These are phyloP conservation scores for Kalmanozyma brasiliensis DNA, from an alignment of 1,284 basidiomycete genomes.

Conservation along the genomic window DNA sequence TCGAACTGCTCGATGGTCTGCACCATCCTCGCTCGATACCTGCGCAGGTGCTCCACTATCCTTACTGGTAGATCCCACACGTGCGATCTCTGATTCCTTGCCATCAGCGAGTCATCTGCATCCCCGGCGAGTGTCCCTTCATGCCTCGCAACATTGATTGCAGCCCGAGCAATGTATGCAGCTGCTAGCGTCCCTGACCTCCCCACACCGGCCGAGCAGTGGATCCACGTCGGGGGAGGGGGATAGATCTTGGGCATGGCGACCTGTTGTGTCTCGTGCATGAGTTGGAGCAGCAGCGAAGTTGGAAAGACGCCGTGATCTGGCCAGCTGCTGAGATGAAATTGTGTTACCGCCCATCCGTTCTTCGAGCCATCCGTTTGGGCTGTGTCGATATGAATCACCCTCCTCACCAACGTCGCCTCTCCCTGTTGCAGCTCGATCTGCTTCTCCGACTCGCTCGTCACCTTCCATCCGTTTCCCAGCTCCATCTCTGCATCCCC, in stretches of 20 bases:
- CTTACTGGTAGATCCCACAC: conserved; percentile 36
- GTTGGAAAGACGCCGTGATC: conserved; percentile 79
- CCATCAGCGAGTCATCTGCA: neutral
- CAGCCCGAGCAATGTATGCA: conserved; percentile 38
- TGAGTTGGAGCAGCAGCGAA: conserved; percentile 39
- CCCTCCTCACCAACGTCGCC: conserved; percentile 18
- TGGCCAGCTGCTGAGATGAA: conserved; percentile 82
- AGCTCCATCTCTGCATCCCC: conserved; percentile 10
- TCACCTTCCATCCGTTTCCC: conserved; percentile 21
- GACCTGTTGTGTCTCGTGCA: conserved; percentile 24
- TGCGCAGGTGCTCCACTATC: conserved; percentile 52
- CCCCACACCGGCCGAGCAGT: conserved; percentile 74
- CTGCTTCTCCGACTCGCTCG: neutral
- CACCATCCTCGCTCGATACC: conserved; percentile 56
- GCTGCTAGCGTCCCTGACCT: conserved; percentile 72
- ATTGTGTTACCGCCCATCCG: conserved; percentile 72
- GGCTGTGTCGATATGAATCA: conserved; percentile 11
- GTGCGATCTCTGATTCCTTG: neutral
- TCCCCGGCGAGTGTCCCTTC: neutral
- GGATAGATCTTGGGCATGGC: conserved; percentile 62
- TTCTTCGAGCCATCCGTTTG: neutral
- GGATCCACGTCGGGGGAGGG: conserved; percentile 78
- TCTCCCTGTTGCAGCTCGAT: conserved; percentile 25
- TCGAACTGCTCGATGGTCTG: conserved; percentile 56
- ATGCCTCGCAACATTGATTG: conserved; percentile 10